Evolutionary conservation across 2,329 filamentous ascomycete species (phyloP), one percentile per base, ranked within the genome.

Genomic region (Stagonosporopsis vannaccii): DNA sequence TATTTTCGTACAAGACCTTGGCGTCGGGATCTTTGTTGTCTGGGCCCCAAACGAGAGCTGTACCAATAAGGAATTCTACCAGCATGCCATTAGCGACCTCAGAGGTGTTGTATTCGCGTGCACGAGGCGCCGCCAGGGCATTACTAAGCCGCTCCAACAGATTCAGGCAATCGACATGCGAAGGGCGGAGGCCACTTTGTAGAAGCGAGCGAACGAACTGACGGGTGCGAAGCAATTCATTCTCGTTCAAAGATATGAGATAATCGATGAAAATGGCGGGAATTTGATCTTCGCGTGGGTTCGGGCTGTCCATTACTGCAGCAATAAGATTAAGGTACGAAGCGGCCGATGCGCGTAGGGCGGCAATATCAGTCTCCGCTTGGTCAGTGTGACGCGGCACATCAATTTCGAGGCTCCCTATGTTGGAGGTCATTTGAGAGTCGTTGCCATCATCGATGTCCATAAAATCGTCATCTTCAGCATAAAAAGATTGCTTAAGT

Each of bases 361-460:
- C 66, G 30, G 60, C 60, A 22, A 60, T 25, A 20, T 74, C 69
- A n/a, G 59, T 69, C 35, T 58, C 56, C 9, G 70, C 72, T 22
- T 65, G 59, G 12, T 73, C 41, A 32, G 75, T 66, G 80, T 84
- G 80, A 37, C 85, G 79, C 37, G 86, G 69, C 15, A 82, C 69
- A 19, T 74, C 65, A 1, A 61, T 55, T 35, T 73, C 62, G 37
- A 62, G 41, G 28, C 75, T 77, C 26, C 78, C 71, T 1, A 69
- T 58, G 15, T 78, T 76, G 22, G 79, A 80, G 59, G 82, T 87
- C 48, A 78, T 78, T 61, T 89, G 85, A 0, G 86, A 86, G 36
- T 85, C 84, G 51, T 89, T 87, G 12, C 84, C 81, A 30, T 82
- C 81, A 65, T 92, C 89, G 5, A 92, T 67, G 51, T 91, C 87